phyloP scores from a whole-genome alignment of 306 rosid genomes.

The Prunus fruticosa region DNA sequence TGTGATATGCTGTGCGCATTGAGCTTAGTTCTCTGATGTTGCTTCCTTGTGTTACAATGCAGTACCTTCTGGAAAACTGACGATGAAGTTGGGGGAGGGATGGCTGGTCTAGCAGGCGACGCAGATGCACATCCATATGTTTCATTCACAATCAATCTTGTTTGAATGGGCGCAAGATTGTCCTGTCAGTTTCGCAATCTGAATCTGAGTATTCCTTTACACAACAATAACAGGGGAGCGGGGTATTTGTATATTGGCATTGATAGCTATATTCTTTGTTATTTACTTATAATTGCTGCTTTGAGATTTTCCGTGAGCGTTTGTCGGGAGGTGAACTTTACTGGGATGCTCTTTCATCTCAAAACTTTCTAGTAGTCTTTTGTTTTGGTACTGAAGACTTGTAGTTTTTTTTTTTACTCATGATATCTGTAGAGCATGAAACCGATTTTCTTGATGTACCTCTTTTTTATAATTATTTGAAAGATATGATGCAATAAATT shows the following conservation, averaged over 20 bases:
- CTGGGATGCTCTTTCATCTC: background rate
- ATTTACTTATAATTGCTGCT: conserved; percentile 37
- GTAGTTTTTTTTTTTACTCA: no score
- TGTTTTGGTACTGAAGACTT: background rate
- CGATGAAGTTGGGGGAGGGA: conserved; percentile 71
- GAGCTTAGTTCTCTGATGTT: background rate
- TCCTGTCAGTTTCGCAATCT: conserved; percentile 18
- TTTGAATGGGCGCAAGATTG: conserved; percentile 28
- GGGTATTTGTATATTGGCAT: conserved; percentile 48
- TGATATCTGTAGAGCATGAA: background rate
- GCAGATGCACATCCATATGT: conserved; percentile 77
- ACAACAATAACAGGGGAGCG: conserved; percentile 45
- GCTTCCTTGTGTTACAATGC: conserved; percentile 24
- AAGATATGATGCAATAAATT: background rate
- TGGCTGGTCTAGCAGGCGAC: conserved; percentile 83
- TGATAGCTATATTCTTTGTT: conserved; percentile 37
- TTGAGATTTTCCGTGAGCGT: conserved; percentile 28
- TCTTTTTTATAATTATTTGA: background rate
- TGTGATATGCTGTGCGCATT: background rate
- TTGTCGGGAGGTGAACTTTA: conserved; percentile 13
- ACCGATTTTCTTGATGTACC: background rate
- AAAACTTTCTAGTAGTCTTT: background rate
- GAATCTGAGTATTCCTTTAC: conserved; percentile 30
- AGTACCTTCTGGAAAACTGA: conserved; percentile 81
- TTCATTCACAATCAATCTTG: conserved; percentile 76